A percentile compares a stretch with the other conserved stretches of the same genome.
Conservation (phyloP, 805 yeast species). For the Spathaspora gorwiae region DNA sequence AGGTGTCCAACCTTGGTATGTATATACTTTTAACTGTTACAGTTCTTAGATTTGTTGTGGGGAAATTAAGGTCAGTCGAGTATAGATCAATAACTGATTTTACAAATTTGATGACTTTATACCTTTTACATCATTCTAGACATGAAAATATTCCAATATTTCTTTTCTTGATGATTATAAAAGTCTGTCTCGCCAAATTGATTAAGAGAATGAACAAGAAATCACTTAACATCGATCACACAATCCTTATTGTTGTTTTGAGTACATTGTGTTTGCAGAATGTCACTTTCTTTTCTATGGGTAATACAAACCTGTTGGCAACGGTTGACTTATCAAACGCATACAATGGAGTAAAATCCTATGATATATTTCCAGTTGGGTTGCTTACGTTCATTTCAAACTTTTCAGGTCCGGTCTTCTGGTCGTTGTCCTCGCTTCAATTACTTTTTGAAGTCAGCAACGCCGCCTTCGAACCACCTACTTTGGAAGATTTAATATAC, state of each 20-base stretch:
- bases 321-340: conserved; percentile 88
- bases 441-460: conserved; percentile 31
- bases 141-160: conserved; percentile 54
- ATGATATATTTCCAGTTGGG: conserved; percentile 69
- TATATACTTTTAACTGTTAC: conserved; percentile 23
- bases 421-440: conserved; percentile 54
- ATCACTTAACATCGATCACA: conserved; percentile 12
- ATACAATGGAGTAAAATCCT: conserved; percentile 78
- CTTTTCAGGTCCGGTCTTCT: conserved; percentile 80
- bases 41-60: conserved; percentile 23
- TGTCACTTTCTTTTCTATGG: conserved; percentile 77
- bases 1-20: conserved; percentile 21
- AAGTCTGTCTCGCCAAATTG: conserved; percentile 13
- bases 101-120: conserved; percentile 30
- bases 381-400: conserved; percentile 75
- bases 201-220: conserved; percentile 2
- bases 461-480: conserved; percentile 9
- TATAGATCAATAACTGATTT: conserved; percentile 32
- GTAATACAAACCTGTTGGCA: conserved; percentile 88
- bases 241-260: conserved; percentile 21
- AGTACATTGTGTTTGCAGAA: conserved; percentile 59
- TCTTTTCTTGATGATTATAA: conserved; percentile 30
- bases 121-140: conserved; percentile 53
- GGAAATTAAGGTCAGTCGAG: conserved; percentile 18
- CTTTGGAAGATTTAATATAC: conserved; percentile 10